Conservation (phyloP, 2,329 filamentous ascomycete genomes). For the Arthrobotrys conoides region DNA sequence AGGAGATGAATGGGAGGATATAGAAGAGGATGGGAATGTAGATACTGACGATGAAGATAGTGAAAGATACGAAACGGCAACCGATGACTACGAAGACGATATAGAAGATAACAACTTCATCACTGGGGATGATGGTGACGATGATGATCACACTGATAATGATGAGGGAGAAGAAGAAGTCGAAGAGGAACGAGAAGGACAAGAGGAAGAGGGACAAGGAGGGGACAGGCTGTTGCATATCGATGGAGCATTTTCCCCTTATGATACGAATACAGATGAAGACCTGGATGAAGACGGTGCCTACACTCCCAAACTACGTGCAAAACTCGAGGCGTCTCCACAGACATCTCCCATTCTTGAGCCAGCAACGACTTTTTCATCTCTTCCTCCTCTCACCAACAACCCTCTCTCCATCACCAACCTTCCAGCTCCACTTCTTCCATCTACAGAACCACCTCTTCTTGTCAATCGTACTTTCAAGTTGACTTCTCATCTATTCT, state of each 20-base stretch:
- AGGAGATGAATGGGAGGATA: constrained; percentile 19
- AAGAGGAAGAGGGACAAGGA: not conserved
- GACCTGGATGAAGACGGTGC: constrained; percentile 37
- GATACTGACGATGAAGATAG: constrained; percentile 9
- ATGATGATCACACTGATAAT: not conserved
- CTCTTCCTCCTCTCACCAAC: not conserved
- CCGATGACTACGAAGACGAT: constrained; percentile 20
- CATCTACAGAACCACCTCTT: constrained; percentile 18
- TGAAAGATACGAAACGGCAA: not conserved
- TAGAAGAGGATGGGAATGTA: constrained; percentile 21
- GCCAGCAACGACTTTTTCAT: constrained; percentile 18
- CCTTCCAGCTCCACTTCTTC: not conserved
- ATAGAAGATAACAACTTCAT: not conserved
- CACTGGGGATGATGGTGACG: constrained; percentile 2
- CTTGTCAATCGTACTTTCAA: constrained; percentile 29
- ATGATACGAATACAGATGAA: constrained; percentile 28
- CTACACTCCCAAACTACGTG: constrained; percentile 52
- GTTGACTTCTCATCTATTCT: constrained; percentile 13
- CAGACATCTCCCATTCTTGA: constrained; percentile 39
- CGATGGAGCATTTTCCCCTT: not conserved
- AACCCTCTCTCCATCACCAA: constrained; percentile 1
- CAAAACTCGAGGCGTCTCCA: constrained; percentile 54
- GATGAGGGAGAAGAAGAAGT: not conserved
- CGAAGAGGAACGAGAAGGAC: not conserved
- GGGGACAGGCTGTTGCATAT: constrained; percentile 14